Evolutionary conservation across 1,284 basidiomycete species (phyloP), one percentile per base, ranked within the genome.

Genomic region (Heliocybe sulcata): DNA sequence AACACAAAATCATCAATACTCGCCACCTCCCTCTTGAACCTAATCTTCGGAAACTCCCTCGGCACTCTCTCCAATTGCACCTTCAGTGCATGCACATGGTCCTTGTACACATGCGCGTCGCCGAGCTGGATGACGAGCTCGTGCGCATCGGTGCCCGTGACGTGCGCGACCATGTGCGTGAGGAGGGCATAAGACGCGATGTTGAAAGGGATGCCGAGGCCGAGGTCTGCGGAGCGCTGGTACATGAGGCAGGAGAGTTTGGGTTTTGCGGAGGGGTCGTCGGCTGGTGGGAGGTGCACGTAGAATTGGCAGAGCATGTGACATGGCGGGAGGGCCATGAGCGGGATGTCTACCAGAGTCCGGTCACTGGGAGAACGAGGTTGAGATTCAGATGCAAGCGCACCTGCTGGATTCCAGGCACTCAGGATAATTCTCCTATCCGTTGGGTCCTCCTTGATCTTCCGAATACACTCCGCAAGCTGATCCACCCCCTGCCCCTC

Each of bases 261-360:
- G 1, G 88, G 89, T 59, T 84, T 85, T 3, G 67, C 67, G n/a
- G 75, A 69, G 6, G 81, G 72, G 12, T 74, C 62, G 31, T 66
- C 64, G 4, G 29, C 4, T 9, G 80, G 71, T 0, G 92, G 87
- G 29, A 95, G 83, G 62, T 92, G 89, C 35, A 99, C 96, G 75
- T 93, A 98, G 80, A 99, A 99, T 67, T 99, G 96, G 73, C 94
- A 97, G 69, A 99, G 88, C 83, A 98, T 90, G 73, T 99, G 97
- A 70, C 96, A 99, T 0, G 96, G 96, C 0, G 96, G 97, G 0
- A 99, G 83, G 0, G 97, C 97, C 96, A 99, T 99, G 48, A 83
- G 77, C 0, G 83, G 80, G 27, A 99, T 88, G 71, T 97, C 96
- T 95, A 64, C 8, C n/a, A n/a, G n/a, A n/a, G n/a, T n/a, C n/a